Percentiles rank a stretch among this genome's conserved stretches.
Evolutionary conservation across 2,329 filamentous ascomycete genomes (phyloP).

Genomic region (Cladobotryum protrusum): DNA sequence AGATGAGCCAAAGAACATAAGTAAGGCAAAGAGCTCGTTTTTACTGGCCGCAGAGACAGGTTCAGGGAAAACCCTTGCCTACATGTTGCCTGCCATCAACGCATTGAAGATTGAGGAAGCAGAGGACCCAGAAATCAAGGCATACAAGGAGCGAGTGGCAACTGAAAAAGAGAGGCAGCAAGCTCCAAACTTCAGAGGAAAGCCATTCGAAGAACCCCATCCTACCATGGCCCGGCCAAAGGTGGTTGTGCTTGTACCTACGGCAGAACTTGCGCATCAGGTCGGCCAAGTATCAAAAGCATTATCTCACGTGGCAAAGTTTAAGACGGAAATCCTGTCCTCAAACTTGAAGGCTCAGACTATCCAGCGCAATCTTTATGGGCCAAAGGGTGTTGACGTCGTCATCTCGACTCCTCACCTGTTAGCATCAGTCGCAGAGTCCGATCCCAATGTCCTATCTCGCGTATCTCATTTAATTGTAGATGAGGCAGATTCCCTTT

Average conservation of each 20-base stretch:
- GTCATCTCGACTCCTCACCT: conserved; percentile 85
- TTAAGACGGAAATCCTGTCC: conserved; percentile 76
- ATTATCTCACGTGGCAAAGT: conserved; percentile 80
- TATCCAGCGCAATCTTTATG: conserved; percentile 81
- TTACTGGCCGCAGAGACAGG: conserved; percentile 93
- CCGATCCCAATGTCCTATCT: conserved; percentile 87
- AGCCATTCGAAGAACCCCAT: conserved; percentile 62
- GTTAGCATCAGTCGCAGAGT: conserved; percentile 78
- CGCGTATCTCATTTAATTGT: conserved; percentile 82
- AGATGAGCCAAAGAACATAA: conserved; percentile 24
- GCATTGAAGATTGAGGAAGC: conserved; percentile 73
- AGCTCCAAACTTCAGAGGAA: conserved; percentile 49
- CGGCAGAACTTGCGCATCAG: conserved; percentile 85
- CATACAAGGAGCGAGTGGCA: conserved; percentile 49
- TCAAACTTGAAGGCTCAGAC: conserved; percentile 68
- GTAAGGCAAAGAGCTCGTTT: conserved; percentile 47
- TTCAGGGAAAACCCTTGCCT: conserved; percentile 93
- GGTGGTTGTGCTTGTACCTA: conserved; percentile 82
- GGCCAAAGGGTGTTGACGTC: conserved; percentile 73
- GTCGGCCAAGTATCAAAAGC: conserved; percentile 75
- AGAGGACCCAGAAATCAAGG: conserved; percentile 50
- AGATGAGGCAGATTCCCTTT: conserved; percentile 92
- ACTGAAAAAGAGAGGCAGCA: conserved; percentile 52
- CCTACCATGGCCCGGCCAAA: conserved; percentile 72
- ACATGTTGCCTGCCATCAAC: conserved; percentile 78